Evolutionary conservation across 768 basidiomycete genomes (phyloP).

Genomic region (Kwoniella botswanensis): DNA sequence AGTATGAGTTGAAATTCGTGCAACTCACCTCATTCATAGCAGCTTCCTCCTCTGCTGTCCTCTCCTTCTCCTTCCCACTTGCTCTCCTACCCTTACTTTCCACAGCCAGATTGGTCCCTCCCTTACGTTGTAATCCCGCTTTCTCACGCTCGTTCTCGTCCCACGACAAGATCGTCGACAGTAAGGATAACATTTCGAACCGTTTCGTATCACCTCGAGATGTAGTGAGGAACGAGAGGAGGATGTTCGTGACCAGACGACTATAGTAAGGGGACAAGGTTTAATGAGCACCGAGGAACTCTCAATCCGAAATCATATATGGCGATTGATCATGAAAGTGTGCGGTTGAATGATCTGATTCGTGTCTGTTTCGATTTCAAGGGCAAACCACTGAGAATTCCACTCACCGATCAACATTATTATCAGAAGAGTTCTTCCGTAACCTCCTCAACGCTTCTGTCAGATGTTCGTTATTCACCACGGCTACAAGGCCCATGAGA

Average conservation of each 20-base stretch:
- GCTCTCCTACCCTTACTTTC: slow-evolving; percentile 59
- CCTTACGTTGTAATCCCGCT: slow-evolving; percentile 77
- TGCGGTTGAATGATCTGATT: too few species aligned
- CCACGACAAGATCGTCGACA: slow-evolving; percentile 92
- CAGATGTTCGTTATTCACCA: slow-evolving; percentile 96
- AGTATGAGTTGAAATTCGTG: background rate
- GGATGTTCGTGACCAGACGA: slow-evolving; percentile 89
- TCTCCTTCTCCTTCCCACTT: slow-evolving; percentile 60
- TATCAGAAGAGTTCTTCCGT: slow-evolving; percentile 77
- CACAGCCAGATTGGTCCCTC: slow-evolving; percentile 43
- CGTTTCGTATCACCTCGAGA: slow-evolving; percentile 91
- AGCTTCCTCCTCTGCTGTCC: slow-evolving; percentile 69
- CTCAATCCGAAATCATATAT: too few species aligned
- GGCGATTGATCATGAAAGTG: too few species aligned
- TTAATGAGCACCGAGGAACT: background rate
- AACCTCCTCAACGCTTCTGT: slow-evolving; percentile 96
- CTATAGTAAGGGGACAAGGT: slow-evolving; percentile 49
- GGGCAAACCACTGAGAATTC: too few species aligned
- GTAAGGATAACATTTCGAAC: slow-evolving; percentile 91
- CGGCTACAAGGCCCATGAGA: slow-evolving; percentile 64
- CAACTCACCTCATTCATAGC: slow-evolving; percentile 57
- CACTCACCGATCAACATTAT: slow-evolving; percentile 76
- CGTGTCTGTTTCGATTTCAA: too few species aligned
- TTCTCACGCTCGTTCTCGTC: slow-evolving; percentile 86
- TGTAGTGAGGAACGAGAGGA: slow-evolving; percentile 85